Evolutionary conservation across 768 basidiomycete genomes (phyloP).

Genomic region (Termitomyces sp.): DNA sequence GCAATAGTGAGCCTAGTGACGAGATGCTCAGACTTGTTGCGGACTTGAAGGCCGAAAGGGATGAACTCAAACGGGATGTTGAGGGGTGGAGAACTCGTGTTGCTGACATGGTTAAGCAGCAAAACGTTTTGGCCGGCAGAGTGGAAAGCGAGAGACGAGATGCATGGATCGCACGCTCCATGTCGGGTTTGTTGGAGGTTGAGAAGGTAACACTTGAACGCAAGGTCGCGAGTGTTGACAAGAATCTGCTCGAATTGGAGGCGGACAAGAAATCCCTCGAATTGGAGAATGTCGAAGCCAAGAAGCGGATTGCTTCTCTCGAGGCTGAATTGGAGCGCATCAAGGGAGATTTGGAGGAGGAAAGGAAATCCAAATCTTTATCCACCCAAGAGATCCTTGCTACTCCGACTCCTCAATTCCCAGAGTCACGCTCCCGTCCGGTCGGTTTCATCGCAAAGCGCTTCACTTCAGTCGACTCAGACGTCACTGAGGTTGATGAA

Average conservation of each 20-base stretch:
- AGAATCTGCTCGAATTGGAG: constrained; percentile 21
- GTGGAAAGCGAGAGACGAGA: constrained; percentile 79
- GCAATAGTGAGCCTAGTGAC: constrained; percentile 50
- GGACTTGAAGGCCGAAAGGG: constrained; percentile 83
- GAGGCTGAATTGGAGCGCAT: constrained; percentile 45
- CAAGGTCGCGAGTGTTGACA: constrained; percentile 34
- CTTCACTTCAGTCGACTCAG: constrained; percentile 59
- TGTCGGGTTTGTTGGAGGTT: constrained; percentile 56
- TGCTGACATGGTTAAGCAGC: constrained; percentile 67
- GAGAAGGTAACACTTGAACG: constrained; percentile 59
- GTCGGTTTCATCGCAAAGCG: constrained; percentile 28
- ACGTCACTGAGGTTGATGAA: constrained; percentile 65
- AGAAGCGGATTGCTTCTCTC: constrained; percentile 31
- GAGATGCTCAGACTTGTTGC: constrained; percentile 74
- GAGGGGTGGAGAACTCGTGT: constrained; percentile 84
- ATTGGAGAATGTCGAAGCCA: constrained; percentile 33
- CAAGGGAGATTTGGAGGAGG: constrained; percentile 24
- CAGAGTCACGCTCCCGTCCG: constrained; percentile 20
- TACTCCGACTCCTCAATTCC: constrained; percentile 41
- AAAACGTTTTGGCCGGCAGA: constrained; percentile 57
- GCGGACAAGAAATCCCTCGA: constrained; percentile 26
- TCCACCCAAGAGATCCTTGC: constrained; percentile 30
- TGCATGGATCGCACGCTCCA: constrained; percentile 80
- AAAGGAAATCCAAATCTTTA: constrained; percentile 15
- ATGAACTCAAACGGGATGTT: constrained; percentile 83